phyloP scores from a whole-genome alignment of 805 yeast species.

The Yarrowia sp. region DNA sequence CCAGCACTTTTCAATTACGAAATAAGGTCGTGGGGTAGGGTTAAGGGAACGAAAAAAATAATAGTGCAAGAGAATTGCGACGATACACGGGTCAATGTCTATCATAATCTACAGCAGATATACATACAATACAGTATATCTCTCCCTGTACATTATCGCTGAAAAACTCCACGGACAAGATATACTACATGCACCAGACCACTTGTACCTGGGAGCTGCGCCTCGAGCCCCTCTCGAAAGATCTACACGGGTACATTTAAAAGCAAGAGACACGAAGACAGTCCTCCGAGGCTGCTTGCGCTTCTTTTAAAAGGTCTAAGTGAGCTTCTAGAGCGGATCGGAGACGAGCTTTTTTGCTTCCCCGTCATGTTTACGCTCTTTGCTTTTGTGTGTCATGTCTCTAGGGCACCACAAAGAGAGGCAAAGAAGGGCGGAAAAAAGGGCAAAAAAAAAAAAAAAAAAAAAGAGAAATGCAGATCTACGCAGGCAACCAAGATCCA shows the following conservation, averaged over 20 bases:
- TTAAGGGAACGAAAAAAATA: not conserved
- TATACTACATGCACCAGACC: too few species aligned
- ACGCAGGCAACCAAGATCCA: slow-evolving; percentile 22
- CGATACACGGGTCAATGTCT: too few species aligned
- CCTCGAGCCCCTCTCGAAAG: slow-evolving; percentile 2
- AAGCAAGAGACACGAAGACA: not conserved
- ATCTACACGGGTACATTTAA: slow-evolving; percentile 11
- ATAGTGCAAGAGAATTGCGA: too few species aligned
- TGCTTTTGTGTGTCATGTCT: slow-evolving; percentile 8
- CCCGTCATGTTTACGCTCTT: not conserved
- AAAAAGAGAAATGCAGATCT: slow-evolving; percentile 8
- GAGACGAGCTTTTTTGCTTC: not conserved
- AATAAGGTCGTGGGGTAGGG: slow-evolving; percentile 15
- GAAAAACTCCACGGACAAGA: too few species aligned
- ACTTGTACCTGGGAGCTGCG: not conserved
- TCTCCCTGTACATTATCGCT: too few species aligned
- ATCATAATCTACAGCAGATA: too few species aligned
- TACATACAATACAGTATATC: too few species aligned
- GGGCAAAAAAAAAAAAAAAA: not conserved
- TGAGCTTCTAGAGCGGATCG: not conserved
- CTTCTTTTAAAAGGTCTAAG: too few species aligned
- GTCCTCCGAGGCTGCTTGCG: not conserved
- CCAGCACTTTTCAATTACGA: not conserved
- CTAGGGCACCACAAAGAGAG: not conserved
- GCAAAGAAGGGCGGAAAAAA: not conserved